These are phyloP conservation scores for Leccinum ponderosum DNA, from an alignment of 1,284 basidiomycete species.

Conservation along the genomic window DNA sequence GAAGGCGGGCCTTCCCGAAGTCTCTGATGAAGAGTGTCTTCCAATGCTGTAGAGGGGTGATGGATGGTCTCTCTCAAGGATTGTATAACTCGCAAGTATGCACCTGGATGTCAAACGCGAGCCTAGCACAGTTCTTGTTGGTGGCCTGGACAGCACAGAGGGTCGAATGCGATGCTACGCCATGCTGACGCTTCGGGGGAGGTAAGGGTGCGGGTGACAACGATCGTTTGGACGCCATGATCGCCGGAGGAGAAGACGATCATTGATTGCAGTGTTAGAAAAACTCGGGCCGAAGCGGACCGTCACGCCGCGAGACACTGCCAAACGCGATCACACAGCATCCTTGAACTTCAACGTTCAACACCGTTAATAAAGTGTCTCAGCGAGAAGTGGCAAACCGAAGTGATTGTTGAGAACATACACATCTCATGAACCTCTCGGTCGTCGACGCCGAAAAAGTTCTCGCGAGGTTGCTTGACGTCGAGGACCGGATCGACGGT, in stretches of 20 bases:
- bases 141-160: slow-evolving; percentile 63
- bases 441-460: slow-evolving; percentile 51
- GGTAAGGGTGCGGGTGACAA: slow-evolving; percentile 53
- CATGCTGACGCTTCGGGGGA: slow-evolving; percentile 57
- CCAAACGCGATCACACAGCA: no score
- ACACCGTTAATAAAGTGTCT: no score
- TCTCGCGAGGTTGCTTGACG: slow-evolving; percentile 39
- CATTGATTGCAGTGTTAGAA: slow-evolving; percentile 1
- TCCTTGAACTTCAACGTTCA: no score
- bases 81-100: slow-evolving; percentile 11
- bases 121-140: slow-evolving; percentile 64
- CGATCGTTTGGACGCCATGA: slow-evolving; percentile 52
- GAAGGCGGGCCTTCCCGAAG: slow-evolving; percentile 64
- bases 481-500: slow-evolving; percentile 54
- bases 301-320: neutral
- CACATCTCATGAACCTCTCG: slow-evolving; percentile 16
- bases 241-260: neutral
- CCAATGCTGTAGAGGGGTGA: slow-evolving; percentile 49
- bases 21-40: slow-evolving; percentile 56
- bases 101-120: slow-evolving; percentile 61
- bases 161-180: slow-evolving; percentile 10
- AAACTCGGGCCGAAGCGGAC: slow-evolving; percentile 20
- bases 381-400: no score
- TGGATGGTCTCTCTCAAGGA: slow-evolving; percentile 4
- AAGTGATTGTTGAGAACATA: no score